Conservation (phyloP, 2,329 filamentous ascomycete species). For the Cladosporium sp. region DNA sequence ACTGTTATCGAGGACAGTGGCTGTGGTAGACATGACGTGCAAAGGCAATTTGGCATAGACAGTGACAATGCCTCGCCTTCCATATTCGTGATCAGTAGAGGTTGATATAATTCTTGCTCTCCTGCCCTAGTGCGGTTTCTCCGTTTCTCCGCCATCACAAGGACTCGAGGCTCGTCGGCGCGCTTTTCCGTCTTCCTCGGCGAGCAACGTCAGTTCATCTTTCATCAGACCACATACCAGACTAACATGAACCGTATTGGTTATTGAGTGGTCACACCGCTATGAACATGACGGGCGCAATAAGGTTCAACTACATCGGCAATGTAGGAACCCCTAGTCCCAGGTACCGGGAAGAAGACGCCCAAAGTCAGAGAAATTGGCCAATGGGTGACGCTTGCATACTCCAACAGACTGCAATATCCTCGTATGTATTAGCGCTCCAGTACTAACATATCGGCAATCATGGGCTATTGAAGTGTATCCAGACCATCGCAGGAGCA, state of each 20-base stretch:
- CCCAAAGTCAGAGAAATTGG: no score
- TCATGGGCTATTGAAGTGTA: no score
- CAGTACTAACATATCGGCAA: no score
- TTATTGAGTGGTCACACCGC: no score
- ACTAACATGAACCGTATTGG: not conserved
- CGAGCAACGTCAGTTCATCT: not conserved
- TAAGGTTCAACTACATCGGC: no score
- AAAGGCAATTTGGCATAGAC: not conserved
- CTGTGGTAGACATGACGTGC: not conserved
- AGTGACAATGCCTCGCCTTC: no score
- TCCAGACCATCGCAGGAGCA: not conserved
- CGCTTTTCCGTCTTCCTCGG: not conserved
- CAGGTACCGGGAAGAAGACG: no score
- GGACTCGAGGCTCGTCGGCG: slow-evolving; percentile 1
- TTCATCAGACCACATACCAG: not conserved
- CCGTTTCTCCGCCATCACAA: not conserved
- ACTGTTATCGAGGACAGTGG: not conserved
- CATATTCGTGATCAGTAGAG: not conserved
- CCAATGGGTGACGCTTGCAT: no score
- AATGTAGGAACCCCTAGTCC: no score
- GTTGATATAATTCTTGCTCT: not conserved
- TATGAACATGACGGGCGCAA: no score
- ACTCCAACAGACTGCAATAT: no score
- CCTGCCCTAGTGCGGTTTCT: not conserved
- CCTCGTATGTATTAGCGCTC: no score